Conservation (phyloP, 306 rosid genomes). For the Cicer pinnatifidum region DNA sequence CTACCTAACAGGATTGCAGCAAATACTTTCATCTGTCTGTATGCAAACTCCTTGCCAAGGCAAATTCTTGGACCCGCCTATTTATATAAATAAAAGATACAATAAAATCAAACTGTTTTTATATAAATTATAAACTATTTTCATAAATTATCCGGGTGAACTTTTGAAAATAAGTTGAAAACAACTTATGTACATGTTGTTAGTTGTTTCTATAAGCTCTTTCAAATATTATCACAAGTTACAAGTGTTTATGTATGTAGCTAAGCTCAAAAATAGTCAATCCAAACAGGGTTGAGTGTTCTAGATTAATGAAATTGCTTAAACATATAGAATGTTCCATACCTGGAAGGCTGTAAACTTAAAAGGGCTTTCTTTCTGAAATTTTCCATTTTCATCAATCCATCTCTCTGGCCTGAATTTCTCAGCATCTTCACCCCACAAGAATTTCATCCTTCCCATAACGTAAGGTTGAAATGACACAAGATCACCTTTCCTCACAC, state of each 20-base stretch:
- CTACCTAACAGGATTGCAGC: conserved; percentile 52
- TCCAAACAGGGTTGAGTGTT: too few relatives aligned
- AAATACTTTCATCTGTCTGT: conserved; percentile 65
- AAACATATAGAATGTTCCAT: not conserved
- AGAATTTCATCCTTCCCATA: conserved; percentile 71
- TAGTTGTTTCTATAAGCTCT: too few relatives aligned
- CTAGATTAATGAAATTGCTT: too few relatives aligned
- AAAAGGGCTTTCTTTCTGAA: conserved; percentile 59
- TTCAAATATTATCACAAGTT: too few relatives aligned
- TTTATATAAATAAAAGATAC: too few relatives aligned
- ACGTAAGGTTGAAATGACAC: conserved; percentile 56
- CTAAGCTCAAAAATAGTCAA: too few relatives aligned
- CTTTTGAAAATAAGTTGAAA: too few relatives aligned
- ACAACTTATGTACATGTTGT: too few relatives aligned
- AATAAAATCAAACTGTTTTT: too few relatives aligned
- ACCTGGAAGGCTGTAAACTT: conserved; percentile 74
- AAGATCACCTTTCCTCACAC: conserved; percentile 64
- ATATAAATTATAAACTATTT: too few relatives aligned
- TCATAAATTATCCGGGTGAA: too few relatives aligned
- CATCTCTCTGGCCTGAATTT: conserved; percentile 68
- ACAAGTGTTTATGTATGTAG: too few relatives aligned
- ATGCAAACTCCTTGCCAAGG: conserved; percentile 23
- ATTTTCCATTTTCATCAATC: conserved; percentile 55
- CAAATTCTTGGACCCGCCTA: conserved; percentile 20
- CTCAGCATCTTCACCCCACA: conserved; percentile 80